Evolutionary conservation across 2,329 filamentous ascomycete species (phyloP).

Genomic region (Penicillium sp.): DNA sequence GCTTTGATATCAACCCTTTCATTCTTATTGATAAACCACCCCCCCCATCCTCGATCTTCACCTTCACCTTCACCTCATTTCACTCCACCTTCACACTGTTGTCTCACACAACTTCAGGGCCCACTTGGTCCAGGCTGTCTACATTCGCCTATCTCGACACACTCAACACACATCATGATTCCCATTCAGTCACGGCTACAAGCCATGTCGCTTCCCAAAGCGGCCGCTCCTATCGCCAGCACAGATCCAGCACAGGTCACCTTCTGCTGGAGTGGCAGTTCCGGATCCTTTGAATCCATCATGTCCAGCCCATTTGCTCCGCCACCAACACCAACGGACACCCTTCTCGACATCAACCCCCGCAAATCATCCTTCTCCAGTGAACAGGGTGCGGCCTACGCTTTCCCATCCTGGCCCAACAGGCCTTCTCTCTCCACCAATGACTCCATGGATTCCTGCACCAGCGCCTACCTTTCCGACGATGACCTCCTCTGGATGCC

Average conservation of each 20-base stretch:
- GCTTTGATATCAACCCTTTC: slow-evolving; percentile 21
- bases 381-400: slow-evolving; percentile 43
- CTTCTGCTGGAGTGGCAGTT: slow-evolving; percentile 26
- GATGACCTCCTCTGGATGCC: slow-evolving; percentile 43
- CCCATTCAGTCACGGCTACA: slow-evolving; percentile 26
- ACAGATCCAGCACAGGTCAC: slow-evolving; percentile 24
- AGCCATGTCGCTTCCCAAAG: slow-evolving; percentile 25
- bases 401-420: slow-evolving; percentile 49
- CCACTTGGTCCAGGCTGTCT: slow-evolving; percentile 1
- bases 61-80: slow-evolving; percentile 5
- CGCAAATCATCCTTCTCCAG: slow-evolving; percentile 47
- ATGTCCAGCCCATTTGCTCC: slow-evolving; percentile 39
- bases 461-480: slow-evolving; percentile 45
- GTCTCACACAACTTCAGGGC: slow-evolving; percentile 6
- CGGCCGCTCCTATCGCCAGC: slow-evolving; percentile 23
- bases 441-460: slow-evolving; percentile 32
- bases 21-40: slow-evolving; percentile 22
- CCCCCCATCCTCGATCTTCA: slow-evolving; percentile 1
- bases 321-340: slow-evolving; percentile 41
- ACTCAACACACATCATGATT: slow-evolving; percentile 19
- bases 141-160: neutral
- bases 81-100: slow-evolving; percentile 1
- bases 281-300: slow-evolving; percentile 26
- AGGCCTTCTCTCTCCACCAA: slow-evolving; percentile 38
- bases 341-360: slow-evolving; percentile 43